Evolutionary conservation across 345 rosid genomes (phyloP).

Genomic region (Moringa oleifera): DNA sequence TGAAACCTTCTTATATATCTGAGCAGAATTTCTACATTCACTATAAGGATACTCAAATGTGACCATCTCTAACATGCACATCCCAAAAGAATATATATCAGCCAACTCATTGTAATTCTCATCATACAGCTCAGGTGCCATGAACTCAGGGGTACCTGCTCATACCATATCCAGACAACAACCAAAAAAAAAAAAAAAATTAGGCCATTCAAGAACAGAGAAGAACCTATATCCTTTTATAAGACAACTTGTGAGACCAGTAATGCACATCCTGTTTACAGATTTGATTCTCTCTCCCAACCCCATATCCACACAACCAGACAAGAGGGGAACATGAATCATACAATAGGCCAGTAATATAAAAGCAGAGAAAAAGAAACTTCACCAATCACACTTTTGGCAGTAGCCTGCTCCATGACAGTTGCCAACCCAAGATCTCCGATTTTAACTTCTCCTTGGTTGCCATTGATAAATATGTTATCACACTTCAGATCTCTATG

Average conservation of each 20-base stretch:
- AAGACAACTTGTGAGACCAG: neutral
- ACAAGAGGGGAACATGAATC: neutral
- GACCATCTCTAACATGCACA: constrained; percentile 89
- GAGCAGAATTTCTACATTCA: constrained; percentile 79
- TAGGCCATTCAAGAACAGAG: neutral
- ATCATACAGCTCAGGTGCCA: constrained; percentile 90
- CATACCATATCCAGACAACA: constrained; percentile 13
- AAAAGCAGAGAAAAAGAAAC: constrained; percentile 11
- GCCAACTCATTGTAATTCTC: constrained; percentile 76
- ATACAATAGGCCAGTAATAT: constrained; percentile 11
- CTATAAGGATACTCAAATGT: constrained; percentile 82
- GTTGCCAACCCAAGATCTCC: constrained; percentile 97
- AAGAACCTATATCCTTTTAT: neutral
- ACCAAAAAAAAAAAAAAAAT: constrained; percentile 7
- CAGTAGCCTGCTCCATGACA: constrained; percentile 83
- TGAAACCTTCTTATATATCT: constrained; percentile 86
- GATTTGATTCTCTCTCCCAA: neutral
- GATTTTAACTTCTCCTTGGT: constrained; percentile 93
- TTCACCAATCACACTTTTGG: constrained; percentile 90
- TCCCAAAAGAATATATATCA: constrained; percentile 79
- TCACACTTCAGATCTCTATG: constrained; percentile 97
- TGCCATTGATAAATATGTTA: constrained; percentile 89
- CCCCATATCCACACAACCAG: neutral
- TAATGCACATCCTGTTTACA: neutral
- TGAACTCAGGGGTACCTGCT: constrained; percentile 81